phyloP scores from a whole-genome alignment of 306 rosid genomes.

The Lagenaria siceraria region DNA sequence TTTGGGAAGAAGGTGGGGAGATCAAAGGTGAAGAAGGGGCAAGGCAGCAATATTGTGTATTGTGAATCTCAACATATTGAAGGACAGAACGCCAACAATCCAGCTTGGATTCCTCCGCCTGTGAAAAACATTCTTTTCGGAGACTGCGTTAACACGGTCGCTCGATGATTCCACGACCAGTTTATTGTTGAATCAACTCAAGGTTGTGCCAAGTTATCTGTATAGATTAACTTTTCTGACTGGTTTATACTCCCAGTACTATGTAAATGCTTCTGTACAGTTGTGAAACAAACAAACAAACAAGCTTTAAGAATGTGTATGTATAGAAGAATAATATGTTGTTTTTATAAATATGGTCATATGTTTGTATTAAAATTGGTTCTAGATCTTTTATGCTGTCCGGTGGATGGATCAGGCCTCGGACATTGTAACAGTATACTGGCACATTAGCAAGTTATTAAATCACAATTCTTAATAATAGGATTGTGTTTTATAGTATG shows the following conservation, averaged over 20 bases:
- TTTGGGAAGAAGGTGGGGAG: slow-evolving; percentile 43
- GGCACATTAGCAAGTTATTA: background rate
- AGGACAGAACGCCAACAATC: slow-evolving; percentile 29
- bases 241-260: background rate
- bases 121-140: slow-evolving; percentile 54
- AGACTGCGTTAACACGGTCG: slow-evolving; percentile 27
- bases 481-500: too few species aligned
- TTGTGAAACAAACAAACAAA: background rate
- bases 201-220: background rate
- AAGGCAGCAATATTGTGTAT: slow-evolving; percentile 22
- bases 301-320: background rate
- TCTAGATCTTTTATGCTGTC: background rate
- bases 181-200: background rate
- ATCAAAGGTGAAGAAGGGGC: slow-evolving; percentile 28
- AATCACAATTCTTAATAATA: background rate
- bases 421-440: background rate
- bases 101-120: slow-evolving; percentile 58
- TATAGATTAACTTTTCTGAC: background rate
- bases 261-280: slow-evolving; percentile 2
- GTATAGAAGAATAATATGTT: background rate
- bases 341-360: background rate
- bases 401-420: background rate
- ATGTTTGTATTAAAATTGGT: background rate
- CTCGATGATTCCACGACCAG: background rate
- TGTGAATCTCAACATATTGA: slow-evolving; percentile 30